Evolutionary conservation across 495 filamentous ascomycete genomes (phyloP).

Genomic region (Physcia stellaris): DNA sequence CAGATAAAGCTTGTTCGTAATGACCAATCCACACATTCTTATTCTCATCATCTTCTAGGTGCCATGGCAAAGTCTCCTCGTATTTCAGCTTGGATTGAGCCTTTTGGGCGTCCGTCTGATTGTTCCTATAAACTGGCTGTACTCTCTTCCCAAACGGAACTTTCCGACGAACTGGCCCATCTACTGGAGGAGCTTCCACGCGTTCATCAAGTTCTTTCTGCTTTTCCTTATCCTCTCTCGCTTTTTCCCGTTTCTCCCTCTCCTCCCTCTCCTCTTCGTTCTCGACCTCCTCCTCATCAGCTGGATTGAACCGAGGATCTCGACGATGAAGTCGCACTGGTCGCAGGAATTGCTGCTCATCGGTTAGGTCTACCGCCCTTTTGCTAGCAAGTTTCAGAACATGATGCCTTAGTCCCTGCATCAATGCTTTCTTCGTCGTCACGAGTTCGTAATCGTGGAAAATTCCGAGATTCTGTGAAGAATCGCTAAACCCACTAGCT

Average conservation of each 20-base stretch:
- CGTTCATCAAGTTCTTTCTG: constrained; percentile 71
- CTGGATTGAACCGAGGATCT: constrained; percentile 60
- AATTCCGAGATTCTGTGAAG: constrained; percentile 32
- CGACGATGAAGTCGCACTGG: constrained; percentile 81
- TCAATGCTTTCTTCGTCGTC: constrained; percentile 64
- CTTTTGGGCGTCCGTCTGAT: constrained; percentile 72
- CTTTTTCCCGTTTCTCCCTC: constrained; percentile 53
- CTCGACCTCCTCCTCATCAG: constrained; percentile 31
- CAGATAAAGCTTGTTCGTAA: constrained; percentile 73
- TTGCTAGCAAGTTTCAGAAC: constrained; percentile 62
- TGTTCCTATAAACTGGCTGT: constrained; percentile 54
- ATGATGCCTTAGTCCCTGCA: constrained; percentile 74
- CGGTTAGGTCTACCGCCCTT: constrained; percentile 51
- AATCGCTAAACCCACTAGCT: constrained; percentile 46
- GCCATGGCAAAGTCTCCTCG: constrained; percentile 92
- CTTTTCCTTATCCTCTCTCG: constrained; percentile 64
- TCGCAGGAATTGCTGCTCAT: constrained; percentile 70
- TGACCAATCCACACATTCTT: constrained; percentile 86
- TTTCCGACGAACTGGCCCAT: constrained; percentile 43
- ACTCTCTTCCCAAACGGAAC: constrained; percentile 52
- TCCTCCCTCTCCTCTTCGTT: constrained; percentile 51
- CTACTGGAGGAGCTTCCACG: constrained; percentile 66
- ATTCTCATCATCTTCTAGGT: constrained; percentile 88
- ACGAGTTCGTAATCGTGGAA: constrained; percentile 58
- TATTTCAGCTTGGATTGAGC: constrained; percentile 71